A percentile compares a stretch with the other conserved stretches of the same genome.
Evolutionary conservation across 768 basidiomycete genomes (phyloP).

Genomic region (Agrocybe pediades): DNA sequence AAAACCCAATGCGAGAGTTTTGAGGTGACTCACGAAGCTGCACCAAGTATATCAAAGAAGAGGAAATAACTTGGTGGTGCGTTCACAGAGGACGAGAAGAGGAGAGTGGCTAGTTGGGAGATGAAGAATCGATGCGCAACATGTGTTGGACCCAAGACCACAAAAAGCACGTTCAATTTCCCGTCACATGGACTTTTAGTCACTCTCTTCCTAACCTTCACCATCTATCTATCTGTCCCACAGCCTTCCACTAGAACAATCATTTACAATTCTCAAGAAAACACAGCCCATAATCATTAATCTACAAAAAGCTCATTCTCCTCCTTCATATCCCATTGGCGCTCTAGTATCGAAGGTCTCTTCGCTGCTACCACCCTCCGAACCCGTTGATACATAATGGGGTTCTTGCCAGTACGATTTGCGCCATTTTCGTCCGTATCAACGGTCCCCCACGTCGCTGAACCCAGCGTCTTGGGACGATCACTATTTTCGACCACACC

Average conservation of each 20-base stretch:
- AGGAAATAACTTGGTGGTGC: constrained; percentile 23
- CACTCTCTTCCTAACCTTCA: constrained; percentile 10
- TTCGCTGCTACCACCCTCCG: constrained; percentile 23
- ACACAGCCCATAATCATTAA: no score
- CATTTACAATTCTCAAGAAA: background rate
- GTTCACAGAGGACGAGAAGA: constrained; percentile 29
- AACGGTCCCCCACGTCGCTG: constrained; percentile 10
- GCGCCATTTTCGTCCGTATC: constrained; percentile 12
- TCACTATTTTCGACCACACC: constrained; percentile 18
- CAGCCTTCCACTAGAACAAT: background rate
- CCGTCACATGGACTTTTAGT: constrained; percentile 3
- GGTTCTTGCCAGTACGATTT: constrained; percentile 1
- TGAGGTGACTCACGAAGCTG: constrained; percentile 23
- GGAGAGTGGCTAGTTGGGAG: constrained; percentile 16
- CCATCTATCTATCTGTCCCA: background rate
- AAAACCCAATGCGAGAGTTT: constrained; percentile 3
- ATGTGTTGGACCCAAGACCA: constrained; percentile 32
- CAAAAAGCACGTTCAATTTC: constrained; percentile 28
- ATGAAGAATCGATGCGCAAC: constrained; percentile 32
- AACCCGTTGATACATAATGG: constrained; percentile 20
- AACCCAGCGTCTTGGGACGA: constrained; percentile 6
- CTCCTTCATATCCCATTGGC: constrained; percentile 25
- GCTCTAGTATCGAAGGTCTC: constrained; percentile 26
- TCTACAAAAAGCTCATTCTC: background rate
- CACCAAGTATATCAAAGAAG: constrained; percentile 25